Base-by-base conservation (phyloP, 108 stramenopile genomes). In the Conticribra weissflogii region DNA sequence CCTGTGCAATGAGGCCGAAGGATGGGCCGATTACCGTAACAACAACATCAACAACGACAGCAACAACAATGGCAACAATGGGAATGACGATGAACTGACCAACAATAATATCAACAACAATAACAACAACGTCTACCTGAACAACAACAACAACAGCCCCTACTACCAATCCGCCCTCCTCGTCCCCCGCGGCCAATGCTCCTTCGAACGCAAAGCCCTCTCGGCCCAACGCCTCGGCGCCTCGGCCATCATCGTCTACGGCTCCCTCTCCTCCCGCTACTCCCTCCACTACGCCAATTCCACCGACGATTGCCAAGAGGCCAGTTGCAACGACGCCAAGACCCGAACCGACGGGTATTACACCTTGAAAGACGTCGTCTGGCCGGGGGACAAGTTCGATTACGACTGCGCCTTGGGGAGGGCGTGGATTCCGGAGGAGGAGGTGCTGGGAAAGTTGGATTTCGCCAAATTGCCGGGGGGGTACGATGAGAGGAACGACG, bases 151-250 rank as follows among this genome's bases (percentile, higher is more conserved):
- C 16, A 18, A 27, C 15, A 14, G 24, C 14, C 2, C 29, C 2
- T 25, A 54, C n/a, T 18, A 22, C 16, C 15, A 45, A 19, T 62
- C 71, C 16, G 78, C 59, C n/a, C n/a, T 85, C 0, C 19, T 85
- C 9, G 81, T 79, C 9, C 78, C 81, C 16, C 77, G 84, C 1
- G 84, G 84, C 14, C 52, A 59, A 56, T 85, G 84, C 67, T 68
- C 77, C 22, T 85, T 85, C 44, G 72, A 82, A 48, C 62, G 46
- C 48, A 85, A 85, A 71, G 78, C 84, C 0, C 32, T 66, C 14
- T 57, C 55, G 0, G 84, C 81, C 0, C 73, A 82, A 48, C 51
- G 72, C 32, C 16, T 75, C 3, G 81, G 84, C 12, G 78, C 84
- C 2, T 57, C 67, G n/a, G 76, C 65, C 12, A 54, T 82, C 17